Evolutionary conservation across 805 yeast species (phyloP), one percentile per base, ranked within the genome.

Genomic region (Metschnikowia hibisci): DNA sequence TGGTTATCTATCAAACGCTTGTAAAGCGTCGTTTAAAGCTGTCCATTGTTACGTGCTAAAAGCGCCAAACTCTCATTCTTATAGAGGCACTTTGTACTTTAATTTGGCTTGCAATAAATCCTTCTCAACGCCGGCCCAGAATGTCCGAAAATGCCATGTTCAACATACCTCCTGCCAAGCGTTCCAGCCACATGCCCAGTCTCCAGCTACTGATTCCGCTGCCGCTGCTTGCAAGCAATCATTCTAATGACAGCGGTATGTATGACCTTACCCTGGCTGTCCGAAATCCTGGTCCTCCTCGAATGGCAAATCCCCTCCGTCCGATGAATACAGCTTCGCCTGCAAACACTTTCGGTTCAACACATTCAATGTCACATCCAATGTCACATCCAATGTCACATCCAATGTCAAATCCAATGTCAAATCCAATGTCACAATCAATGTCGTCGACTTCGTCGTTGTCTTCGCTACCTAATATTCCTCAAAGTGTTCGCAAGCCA

Each of bases 131-230:
- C 18, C 11, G 18, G 26, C 26, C 13, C 18, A n/a, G 6, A 18
- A 50, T 52, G 55, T 35, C 54, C 12, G 40, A 42, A 16, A 43
- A 39, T 16, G 69, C 68, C 27, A 51, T 64, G 46, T 67, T 66
- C 51, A 65, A 65, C 49, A 53, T 66, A 32, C 71, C 71, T 44
- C 61, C 60, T 34, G 52, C 59, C 31, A 57, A 56, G 44, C 51
- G 58, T 35, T 50, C 43, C 35, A 52, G 53, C 42, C 53, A 48
- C 25, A 45, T 40, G 36, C 58, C 48, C 34, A 47, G 53, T 34
- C 63, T 62, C 22, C 62, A 48, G 50, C 57, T 64, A 22, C 55
- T 53, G 40, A 62, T 65, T 35, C 69, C 71, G 10, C 53, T 57
- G 34, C 59, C 60, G 22, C 58, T 50, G 12, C 45, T 53, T 42